phyloP scores from a whole-genome alignment of 768 basidiomycete genomes.

The Tricholoma saponaceum region DNA sequence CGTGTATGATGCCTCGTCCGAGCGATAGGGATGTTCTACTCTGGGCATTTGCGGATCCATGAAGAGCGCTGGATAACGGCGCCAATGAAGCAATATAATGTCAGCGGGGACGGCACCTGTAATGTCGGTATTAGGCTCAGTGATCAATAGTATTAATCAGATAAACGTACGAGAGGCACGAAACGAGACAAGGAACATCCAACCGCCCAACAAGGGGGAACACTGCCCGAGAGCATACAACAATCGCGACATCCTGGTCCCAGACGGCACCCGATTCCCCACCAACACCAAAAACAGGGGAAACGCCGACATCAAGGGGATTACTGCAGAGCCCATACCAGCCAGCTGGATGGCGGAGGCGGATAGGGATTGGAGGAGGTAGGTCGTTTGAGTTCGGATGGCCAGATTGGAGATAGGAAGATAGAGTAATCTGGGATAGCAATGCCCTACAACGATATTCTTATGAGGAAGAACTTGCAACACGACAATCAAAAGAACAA shows the following conservation, averaged over 20 bases:
- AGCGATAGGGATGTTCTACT: too few relatives aligned
- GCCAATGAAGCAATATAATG: too few relatives aligned
- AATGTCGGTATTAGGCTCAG: too few relatives aligned
- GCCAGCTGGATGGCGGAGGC: constrained; percentile 60
- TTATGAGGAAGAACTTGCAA: background rate
- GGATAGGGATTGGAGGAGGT: constrained; percentile 56
- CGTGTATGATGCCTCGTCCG: too few relatives aligned
- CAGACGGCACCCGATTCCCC: constrained; percentile 39
- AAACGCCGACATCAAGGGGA: constrained; percentile 61
- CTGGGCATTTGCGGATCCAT: too few relatives aligned
- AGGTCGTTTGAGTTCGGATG: constrained; percentile 45
- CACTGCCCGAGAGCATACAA: constrained; percentile 60
- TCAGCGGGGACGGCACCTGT: too few relatives aligned
- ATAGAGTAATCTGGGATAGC: constrained; percentile 44
- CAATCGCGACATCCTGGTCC: constrained; percentile 45
- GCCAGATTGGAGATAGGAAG: constrained; percentile 31
- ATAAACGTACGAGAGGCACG: too few relatives aligned
- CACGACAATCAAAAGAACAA: constrained; percentile 12
- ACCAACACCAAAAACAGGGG: constrained; percentile 55
- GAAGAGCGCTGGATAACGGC: too few relatives aligned
- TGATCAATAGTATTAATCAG: too few relatives aligned
- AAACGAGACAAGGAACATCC: too few relatives aligned
- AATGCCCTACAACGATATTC: constrained; percentile 46
- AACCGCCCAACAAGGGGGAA: too few relatives aligned
- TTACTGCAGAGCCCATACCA: constrained; percentile 70